Evolutionary conservation across 2,329 filamentous ascomycete species (phyloP), one percentile per base, ranked within the genome.

Genomic region (Plenodomus lindquistii): DNA sequence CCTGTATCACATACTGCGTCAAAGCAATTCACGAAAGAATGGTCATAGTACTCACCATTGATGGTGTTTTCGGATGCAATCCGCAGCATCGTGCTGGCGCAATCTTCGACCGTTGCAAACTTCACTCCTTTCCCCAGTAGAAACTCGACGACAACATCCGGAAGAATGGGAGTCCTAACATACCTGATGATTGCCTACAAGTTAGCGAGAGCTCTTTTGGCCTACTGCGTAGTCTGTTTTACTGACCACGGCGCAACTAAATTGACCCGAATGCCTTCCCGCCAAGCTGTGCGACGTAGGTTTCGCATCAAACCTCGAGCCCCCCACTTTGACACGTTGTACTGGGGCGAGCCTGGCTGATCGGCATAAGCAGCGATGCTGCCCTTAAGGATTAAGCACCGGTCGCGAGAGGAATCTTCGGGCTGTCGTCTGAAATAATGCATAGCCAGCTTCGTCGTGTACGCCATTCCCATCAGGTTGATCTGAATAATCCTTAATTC

Each of bases 371-470:
- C 48, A 6, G 48, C 52, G 4, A 40, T 39, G 2, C 41, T 45
- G 8, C 52, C 48, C 13, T 45, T 52, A n/a, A 54, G 39, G 10
- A 54, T 22, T 3, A 52, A 44, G 24, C 52, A 54, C n/a, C 41
- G 42, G 20, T 54, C 52, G 10, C 29, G 34, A 34, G 46, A 44
- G 10, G 29, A 20, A 17, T 40, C 16, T 2, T 36, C 37, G 3
- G 41, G 51, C 13, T 48, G 41, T 9, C 17, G 42, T 19, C 45
- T 46, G 42, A 53, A 53, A 15, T 53, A 50, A 42, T 53, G 43
- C 24, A 50, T 37, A 11, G 46, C 50, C 13, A 53, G 46, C 35
- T 48, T 51, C 3, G 40, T 29, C 16, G 47, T 50, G 24, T 46
- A 50, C n/a, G 40, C 18, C 1, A 20, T 20, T 7, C 40, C 46